Conservation (phyloP, 495 filamentous ascomycete genomes). For the Neurospora sublineolata region DNA sequence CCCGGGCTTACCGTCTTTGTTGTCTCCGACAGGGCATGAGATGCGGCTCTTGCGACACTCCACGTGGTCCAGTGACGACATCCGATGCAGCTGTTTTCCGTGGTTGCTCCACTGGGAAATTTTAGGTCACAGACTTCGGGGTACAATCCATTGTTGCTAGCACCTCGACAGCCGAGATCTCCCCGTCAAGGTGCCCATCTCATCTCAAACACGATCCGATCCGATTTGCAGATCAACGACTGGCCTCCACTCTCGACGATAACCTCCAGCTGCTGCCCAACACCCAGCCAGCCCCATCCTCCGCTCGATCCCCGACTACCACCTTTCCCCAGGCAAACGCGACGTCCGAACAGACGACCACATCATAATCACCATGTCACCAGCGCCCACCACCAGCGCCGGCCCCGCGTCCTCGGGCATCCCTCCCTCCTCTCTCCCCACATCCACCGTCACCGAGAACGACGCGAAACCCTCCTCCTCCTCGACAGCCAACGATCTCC, state of each 20-base stretch:
- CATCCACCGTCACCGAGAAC: constrained; percentile 1
- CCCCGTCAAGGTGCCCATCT: neutral
- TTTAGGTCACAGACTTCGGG: neutral
- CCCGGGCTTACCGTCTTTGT: neutral
- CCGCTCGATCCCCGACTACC: neutral
- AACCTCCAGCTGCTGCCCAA: neutral
- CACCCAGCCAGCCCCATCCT: neutral
- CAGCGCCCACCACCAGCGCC: constrained; percentile 1
- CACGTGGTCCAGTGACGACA: neutral
- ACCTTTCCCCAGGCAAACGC: neutral
- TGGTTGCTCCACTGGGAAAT: neutral
- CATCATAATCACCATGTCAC: neutral
- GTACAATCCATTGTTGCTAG: neutral
- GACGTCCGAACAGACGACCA: neutral
- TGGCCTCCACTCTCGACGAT: neutral
- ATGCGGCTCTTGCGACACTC: neutral
- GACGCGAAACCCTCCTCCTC: neutral
- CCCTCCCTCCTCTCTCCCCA: constrained; percentile 3
- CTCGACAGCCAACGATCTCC: constrained; percentile 1
- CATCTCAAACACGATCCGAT: neutral
- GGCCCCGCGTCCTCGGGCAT: neutral
- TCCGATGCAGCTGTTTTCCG: neutral
- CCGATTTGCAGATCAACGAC: neutral
- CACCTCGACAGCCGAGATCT: neutral
- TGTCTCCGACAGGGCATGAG: neutral